phyloP scores from a whole-genome alignment of 768 basidiomycete genomes.

The Tulasnella sp. region DNA sequence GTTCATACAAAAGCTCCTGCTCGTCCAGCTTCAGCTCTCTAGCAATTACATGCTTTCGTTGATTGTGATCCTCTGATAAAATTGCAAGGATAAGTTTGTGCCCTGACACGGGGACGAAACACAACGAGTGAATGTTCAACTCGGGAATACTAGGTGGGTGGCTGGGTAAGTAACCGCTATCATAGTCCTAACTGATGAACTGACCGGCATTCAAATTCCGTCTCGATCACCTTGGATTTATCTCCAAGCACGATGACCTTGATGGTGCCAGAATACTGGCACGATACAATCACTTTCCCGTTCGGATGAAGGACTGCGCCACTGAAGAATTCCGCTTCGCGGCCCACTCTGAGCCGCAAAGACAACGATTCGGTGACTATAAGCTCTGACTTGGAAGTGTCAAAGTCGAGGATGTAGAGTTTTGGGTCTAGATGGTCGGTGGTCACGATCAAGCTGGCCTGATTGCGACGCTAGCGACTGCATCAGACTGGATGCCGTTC shows the following conservation, averaged over 20 bases:
- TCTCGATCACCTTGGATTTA: slow-evolving; percentile 20
- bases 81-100: slow-evolving; percentile 56
- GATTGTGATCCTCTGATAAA: slow-evolving; percentile 58
- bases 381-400: slow-evolving; percentile 18
- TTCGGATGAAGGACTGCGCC: slow-evolving; percentile 63
- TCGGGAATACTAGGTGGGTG: slow-evolving; percentile 52
- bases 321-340: slow-evolving; percentile 67
- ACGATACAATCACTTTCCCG: slow-evolving; percentile 57
- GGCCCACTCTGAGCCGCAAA: slow-evolving; percentile 55
- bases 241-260: slow-evolving; percentile 58
- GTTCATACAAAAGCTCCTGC: slow-evolving; percentile 33
- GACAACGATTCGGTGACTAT: slow-evolving; percentile 38
- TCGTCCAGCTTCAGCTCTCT: slow-evolving; percentile 32
- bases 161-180: slow-evolving; percentile 2
- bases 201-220: slow-evolving; percentile 34
- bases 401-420: slow-evolving; percentile 58
- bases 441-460: slow-evolving; percentile 57
- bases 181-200: not conserved
- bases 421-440: slow-evolving; percentile 75
- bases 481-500: not conserved
- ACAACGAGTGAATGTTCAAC: slow-evolving; percentile 62
- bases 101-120: slow-evolving; percentile 51
- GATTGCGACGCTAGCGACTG: slow-evolving; percentile 6
- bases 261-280: slow-evolving; percentile 66
- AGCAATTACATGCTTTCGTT: slow-evolving; percentile 36